Base-by-base conservation (phyloP, 345 rosid species). In the Bruguiera gymnorhiza region DNA sequence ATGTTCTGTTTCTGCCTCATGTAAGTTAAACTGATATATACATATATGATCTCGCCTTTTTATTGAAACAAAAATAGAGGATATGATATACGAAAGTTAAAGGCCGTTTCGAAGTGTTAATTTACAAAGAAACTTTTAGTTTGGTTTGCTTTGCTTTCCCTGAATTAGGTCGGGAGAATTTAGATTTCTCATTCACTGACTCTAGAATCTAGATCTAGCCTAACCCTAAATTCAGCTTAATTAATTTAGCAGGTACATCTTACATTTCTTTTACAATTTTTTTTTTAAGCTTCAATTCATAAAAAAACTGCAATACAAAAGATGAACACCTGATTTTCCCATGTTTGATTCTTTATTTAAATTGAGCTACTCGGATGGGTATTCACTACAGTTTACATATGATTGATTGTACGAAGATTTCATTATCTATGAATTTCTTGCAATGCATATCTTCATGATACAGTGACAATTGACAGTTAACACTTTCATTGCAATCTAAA, bases 1-100 rank as follows among this genome's bases (percentile, higher is more conserved):
- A 24, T 2, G 58, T 66, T 69, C 70, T 62, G 36, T 54, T 63
- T 69, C 72, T 62, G 37, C 60, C 39, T 71, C 34, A 46, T 68
- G 83, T 80, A 77, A 83, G 86, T 76, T 70, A 19, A 59, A 16
- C 39, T 46, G n/a, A 34, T 1, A 51, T 3, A 6, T 56, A 8
- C 60, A 56, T 55, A 55, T 27, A 56, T 26, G 7, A 21, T 27
- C 26, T 56, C 16, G 1, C 29, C 16, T 21, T 56, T 13, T 56
- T 27, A 24, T 24, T 27, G 23, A 56, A 55, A 26, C 5, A 30
- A n/a, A 19, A 48, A 64, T 23, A 4, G 10, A 34, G 13, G 50
- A 6, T 31, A 55, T 3, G 15, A 43, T 13, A 13, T 13, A 13
- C 15, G 50, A 3, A 43, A 13, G 50, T 15, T 13, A 11, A 13